Base-by-base conservation (phyloP, 768 basidiomycete species). In the Lentinula sp. region DNA sequence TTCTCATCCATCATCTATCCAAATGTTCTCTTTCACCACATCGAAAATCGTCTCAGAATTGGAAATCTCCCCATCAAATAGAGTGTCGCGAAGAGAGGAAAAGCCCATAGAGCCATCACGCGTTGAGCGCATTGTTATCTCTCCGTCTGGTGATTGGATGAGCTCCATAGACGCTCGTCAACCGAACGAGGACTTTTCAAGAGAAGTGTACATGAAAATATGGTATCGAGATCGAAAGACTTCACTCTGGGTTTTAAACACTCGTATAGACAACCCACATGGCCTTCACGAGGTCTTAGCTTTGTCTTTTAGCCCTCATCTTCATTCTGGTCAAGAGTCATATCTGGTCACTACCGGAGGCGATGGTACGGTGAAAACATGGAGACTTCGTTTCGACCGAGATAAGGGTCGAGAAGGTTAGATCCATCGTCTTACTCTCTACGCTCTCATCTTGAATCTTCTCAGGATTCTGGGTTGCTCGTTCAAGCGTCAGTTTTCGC, bases 1-100 rank as follows among this genome's bases (percentile, higher is more conserved):
- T 2, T 95, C 95, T 0, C 95, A 99, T 69, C 91, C 94, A 0
- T 95, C 95, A 2, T 92, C 94, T n/a, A 78, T 99, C 43, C 96
- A 98, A 76, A 85, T 89, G 28, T 95, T 91, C 75, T 89, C 92
- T 16, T 89, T 89, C 1, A 72, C 80, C 7, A 80, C 84, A 2
- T 88, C 88, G 32, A 81, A 83, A 45, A 79, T 94, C 0, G 68
- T 93, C 2, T 87, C 87, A 50, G 96, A 99, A 72, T 79, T 98
- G 18, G 97, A 98, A 72, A 84, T 99, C 7, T 87, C 92, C 1
- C 93, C 96, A 21, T 94, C 94, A 31, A 98, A 98, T 75, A 85
- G 93, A 62, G 84, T 98, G 18, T 89, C 94, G 13, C 78, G 88
- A 65, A 78, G 85, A 65, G 92, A 93, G 48, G 90, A 94, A 61